Evolutionary conservation across 257 asterid genomes (phyloP).

Genomic region (Gentiana dahurica): DNA sequence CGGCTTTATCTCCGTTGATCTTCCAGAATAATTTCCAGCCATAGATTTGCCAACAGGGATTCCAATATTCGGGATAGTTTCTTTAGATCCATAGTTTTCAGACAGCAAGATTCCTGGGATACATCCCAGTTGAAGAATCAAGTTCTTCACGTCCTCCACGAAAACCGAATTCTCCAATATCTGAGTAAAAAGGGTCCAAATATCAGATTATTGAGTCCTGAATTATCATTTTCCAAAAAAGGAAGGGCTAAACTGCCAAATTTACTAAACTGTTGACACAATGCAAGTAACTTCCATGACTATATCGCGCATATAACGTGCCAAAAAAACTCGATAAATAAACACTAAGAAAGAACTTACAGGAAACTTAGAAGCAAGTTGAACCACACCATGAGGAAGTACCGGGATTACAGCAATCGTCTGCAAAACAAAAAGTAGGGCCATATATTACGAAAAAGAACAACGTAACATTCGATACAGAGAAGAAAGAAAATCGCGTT

Average conservation of each 20-base stretch:
- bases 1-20: slow-evolving; percentile 16
- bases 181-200: slow-evolving; percentile 26
- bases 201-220: no score
- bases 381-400: slow-evolving; percentile 90
- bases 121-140: slow-evolving; percentile 58
- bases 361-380: slow-evolving; percentile 57
- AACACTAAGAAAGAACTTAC: slow-evolving; percentile 23
- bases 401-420: slow-evolving; percentile 81
- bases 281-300: neutral
- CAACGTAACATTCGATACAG: neutral
- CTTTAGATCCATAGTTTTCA: slow-evolving; percentile 32
- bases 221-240: no score
- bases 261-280: neutral
- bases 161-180: slow-evolving; percentile 58
- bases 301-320: no score
- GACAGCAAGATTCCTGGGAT: slow-evolving; percentile 47
- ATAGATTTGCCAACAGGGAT: slow-evolving; percentile 27
- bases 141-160: slow-evolving; percentile 44
- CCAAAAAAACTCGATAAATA: no score
- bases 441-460: neutral
- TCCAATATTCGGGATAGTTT: slow-evolving; percentile 28
- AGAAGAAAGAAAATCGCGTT: neutral
- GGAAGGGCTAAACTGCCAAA: neutral
- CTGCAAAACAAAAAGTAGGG: slow-evolving; percentile 26
- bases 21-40: slow-evolving; percentile 18